Percentiles rank a stretch among this genome's conserved stretches.
Evolutionary conservation across 176 grass and related monocot genomes (phyloP).

Genomic region (Dendrocalamus sinicus): DNA sequence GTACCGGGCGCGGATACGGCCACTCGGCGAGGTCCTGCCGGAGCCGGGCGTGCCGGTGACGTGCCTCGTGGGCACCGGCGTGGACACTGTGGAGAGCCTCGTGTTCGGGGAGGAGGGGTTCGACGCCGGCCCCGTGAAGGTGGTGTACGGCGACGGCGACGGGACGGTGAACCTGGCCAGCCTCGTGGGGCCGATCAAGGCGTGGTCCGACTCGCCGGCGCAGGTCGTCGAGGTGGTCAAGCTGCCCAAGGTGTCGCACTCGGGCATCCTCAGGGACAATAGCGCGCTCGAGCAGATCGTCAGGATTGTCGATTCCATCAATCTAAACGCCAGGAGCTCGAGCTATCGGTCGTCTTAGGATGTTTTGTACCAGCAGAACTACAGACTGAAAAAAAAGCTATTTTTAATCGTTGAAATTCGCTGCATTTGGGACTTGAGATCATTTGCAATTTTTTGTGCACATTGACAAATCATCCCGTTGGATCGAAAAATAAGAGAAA

Average conservation of each 20-base stretch:
- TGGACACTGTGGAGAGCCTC: slow-evolving; percentile 64
- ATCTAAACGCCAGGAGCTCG: slow-evolving; percentile 37
- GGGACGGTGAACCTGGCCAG: slow-evolving; percentile 77
- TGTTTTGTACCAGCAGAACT: neutral
- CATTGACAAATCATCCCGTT: neutral
- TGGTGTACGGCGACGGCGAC: slow-evolving; percentile 81
- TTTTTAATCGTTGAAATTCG: neutral
- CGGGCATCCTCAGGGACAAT: slow-evolving; percentile 69
- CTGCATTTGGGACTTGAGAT: neutral
- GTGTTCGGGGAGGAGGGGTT: slow-evolving; percentile 56
- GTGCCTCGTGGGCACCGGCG: slow-evolving; percentile 66
- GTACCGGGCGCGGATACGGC: slow-evolving; percentile 54
- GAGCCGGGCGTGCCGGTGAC: slow-evolving; percentile 69
- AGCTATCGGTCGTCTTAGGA: slow-evolving; percentile 1
- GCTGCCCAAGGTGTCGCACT: slow-evolving; percentile 64
- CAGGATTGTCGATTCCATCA: slow-evolving; percentile 58
- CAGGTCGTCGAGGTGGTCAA: slow-evolving; percentile 69
- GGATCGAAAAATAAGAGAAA: neutral
- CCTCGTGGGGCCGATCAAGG: slow-evolving; percentile 62
- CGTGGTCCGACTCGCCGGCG: slow-evolving; percentile 58
- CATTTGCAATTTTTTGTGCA: slow-evolving; percentile 12
- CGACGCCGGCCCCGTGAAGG: slow-evolving; percentile 45
- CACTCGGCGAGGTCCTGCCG: slow-evolving; percentile 64
- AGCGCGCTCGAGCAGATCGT: slow-evolving; percentile 60
- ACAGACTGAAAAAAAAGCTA: too few relatives aligned